Evolutionary conservation across 2,329 filamentous ascomycete genomes (phyloP), one percentile per base, ranked within the genome.

Genomic region (Paecilomyces niveus): DNA sequence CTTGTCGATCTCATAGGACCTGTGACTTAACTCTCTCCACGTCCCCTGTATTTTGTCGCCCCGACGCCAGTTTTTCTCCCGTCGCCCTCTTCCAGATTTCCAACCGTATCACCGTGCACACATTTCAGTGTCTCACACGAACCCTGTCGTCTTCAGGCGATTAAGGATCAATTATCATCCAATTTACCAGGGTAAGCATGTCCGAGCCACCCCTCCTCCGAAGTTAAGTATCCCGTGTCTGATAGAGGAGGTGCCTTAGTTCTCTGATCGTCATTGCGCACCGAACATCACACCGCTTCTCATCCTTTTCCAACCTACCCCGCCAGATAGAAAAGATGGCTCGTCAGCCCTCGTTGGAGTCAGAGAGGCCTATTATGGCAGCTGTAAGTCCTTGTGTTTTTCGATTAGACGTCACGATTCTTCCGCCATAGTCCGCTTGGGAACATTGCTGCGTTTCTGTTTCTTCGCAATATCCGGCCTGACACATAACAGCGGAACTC

Each of bases 301-400:
- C 21, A 52, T 22, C 32, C 10, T 51, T 22, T n/a, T 24, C 29
- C 18, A 33, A 26, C n/a, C 39, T 50, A 53, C 45, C n/a, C 26
- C 45, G 50, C 53, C 49, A 21, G 50, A 54, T 53, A 22, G 26
- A 57, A 35, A 57, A 57, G 32, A 75, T 76, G 73, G 67, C 72
- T 56, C 71, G 74, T 61, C 73, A 74, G 54, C 65, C 67, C 32
- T 83, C 80, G 56, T 69, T 82, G 11, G 81, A 83, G 56, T 83
- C 81, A 45, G 78, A 81, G 64, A 73, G 81, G 57, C 81, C 81
- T 54, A 83, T 83, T 61, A 82, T 83, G 79, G 75, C 79, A 52
- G 77, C 78, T 60, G 81, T 83, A 77, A 61, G 70, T 62, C 55
- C 55, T 54, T 54, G 60, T 58, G 55, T 58, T 39, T 55, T 54